Evolutionary conservation across 768 basidiomycete species (phyloP), one percentile per base, ranked within the genome.

Genomic region (Auricularia sp.): DNA sequence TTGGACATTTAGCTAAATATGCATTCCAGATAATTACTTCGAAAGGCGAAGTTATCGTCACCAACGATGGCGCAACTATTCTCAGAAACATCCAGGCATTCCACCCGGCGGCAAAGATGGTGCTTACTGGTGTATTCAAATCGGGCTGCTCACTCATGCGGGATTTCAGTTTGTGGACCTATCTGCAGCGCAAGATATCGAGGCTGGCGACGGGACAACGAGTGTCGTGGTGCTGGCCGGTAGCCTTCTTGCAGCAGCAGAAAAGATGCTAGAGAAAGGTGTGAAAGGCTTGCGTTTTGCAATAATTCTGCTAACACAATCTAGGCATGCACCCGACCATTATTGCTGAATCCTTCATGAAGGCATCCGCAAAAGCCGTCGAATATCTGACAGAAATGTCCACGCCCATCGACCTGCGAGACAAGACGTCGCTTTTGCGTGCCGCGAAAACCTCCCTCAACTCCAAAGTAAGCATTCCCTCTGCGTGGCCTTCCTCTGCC

Each of bases 101-200:
- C 62, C 97, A 99, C 76, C 97, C 97, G 51, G 96, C 97, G 45
- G 97, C 97, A 35, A 93, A 96, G 78, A 99, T 99, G 97, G 96
- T 87, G 67, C 64, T 82, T 77, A 16, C 33, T 34, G 29, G 45
- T 62, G 8, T 13, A 59, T 4, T n/a, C 35, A 18, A n/a, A 8
- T 44, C 33, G 59, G 5, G 18, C 18, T 51, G 18, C 47, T 51
- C 18, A 51, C 33, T 36, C 66, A 42, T 61, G 61, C 63, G 62
- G 29, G 29, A 29, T 65, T 68, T 67, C 71, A 98, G 96, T 84
- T 99, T 54, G 97, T 99, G 65, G 96, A 99, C 78, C 81, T 99
- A 29, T 98, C 96, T 44, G 92, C 91, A 45, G 97, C 97, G 16
- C 97, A 99, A 81, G 97, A 99, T 74, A 84, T 98, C 59, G 97